Evolutionary conservation across 2,329 filamentous ascomycete genomes (phyloP), one percentile per base, ranked within the genome.

Genomic region (Verticillium zaregamsianum): DNA sequence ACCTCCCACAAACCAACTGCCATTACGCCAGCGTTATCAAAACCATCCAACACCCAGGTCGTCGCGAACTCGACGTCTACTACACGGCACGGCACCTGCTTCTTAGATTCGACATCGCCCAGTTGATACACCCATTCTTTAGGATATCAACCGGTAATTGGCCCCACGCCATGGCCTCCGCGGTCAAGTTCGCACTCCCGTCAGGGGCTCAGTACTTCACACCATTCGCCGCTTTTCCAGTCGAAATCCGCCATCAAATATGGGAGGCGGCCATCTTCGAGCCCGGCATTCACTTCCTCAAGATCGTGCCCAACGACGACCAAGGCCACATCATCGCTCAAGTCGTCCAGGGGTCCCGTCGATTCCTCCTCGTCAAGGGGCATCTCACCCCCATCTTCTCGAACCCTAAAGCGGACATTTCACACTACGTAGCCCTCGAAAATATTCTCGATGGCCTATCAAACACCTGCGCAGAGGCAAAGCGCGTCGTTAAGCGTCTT

Each of bases 251-350:
- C 33, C 67, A 71, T 32, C 68, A 71, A 40, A 74, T 77, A 59
- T 77, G 75, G 74, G 69, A 69, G 45, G 55, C 59, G 23, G 69
- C 70, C 25, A 62, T 77, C 11, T 63, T 68, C 2, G 67, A 70
- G 11, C 73, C 74, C 0, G 75, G 74, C 31, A 71, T 76, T 66
- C 71, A 75, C 49, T 77, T 75, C 49, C 65, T 77, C 61, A 71
- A 68, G 59, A 65, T 75, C 7, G 54, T 55, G 49, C 60, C 66
- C 1, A 32, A 64, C n/a, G 67, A 71, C 32, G 64, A 74, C 14
- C 63, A 55, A 23, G 52, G 57, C 32, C 31, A n/a, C 65, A 63
- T 66, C 31, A 25, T 31, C 31, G 45, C 45, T 6, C 45, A 23
- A 9, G 45, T 52, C 45, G 20, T 52, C n/a, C 45, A 52, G 23